Conservation (phyloP, 2,329 filamentous ascomycete genomes). For the Ambrosiella beaveri region DNA sequence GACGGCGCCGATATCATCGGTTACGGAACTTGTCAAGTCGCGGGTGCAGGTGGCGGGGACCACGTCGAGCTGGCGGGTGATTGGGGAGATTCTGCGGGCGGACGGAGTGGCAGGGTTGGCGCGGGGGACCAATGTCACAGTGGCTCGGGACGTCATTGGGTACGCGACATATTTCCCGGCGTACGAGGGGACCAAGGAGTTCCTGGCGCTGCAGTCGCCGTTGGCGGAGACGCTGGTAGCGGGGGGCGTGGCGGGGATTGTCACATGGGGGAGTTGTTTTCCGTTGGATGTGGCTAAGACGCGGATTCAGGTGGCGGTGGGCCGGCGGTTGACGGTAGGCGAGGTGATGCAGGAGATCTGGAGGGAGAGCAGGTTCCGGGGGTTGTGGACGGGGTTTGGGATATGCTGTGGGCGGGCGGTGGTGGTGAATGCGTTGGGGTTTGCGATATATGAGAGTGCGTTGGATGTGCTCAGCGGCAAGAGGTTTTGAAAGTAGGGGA, state of each 20-base stretch:
- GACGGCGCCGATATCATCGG: constrained; percentile 73
- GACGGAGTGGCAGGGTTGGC: constrained; percentile 57
- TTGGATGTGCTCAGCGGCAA: constrained; percentile 38
- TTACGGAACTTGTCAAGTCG: constrained; percentile 84
- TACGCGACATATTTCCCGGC: constrained; percentile 97
- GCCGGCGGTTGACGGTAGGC: constrained; percentile 22
- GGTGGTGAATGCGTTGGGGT: constrained; percentile 82
- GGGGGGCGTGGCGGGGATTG: constrained; percentile 71
- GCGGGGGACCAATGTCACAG: constrained; percentile 64
- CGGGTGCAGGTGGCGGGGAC: constrained; percentile 50
- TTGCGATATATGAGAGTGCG: constrained; percentile 81
- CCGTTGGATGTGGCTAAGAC: constrained; percentile 89
- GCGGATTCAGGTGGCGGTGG: constrained; percentile 43
- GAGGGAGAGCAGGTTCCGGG: constrained; percentile 47
- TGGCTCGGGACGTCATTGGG: constrained; percentile 69
- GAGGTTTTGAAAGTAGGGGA: not conserved
- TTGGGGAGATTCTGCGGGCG: constrained; percentile 38
- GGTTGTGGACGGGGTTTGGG: constrained; percentile 58
- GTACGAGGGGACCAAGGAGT: constrained; percentile 58
- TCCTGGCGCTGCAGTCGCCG: constrained; percentile 23
- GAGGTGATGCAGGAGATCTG: constrained; percentile 44
- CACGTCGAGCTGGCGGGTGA: constrained; percentile 44
- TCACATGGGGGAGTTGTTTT: constrained; percentile 81
- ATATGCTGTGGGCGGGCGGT: constrained; percentile 79
- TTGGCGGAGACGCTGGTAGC: constrained; percentile 58